Percentiles rank a stretch among this genome's conserved stretches.
These are phyloP conservation scores for Rhizopogon salebrosus DNA, from an alignment of 768 basidiomycete genomes.

Conservation along the genomic window DNA sequence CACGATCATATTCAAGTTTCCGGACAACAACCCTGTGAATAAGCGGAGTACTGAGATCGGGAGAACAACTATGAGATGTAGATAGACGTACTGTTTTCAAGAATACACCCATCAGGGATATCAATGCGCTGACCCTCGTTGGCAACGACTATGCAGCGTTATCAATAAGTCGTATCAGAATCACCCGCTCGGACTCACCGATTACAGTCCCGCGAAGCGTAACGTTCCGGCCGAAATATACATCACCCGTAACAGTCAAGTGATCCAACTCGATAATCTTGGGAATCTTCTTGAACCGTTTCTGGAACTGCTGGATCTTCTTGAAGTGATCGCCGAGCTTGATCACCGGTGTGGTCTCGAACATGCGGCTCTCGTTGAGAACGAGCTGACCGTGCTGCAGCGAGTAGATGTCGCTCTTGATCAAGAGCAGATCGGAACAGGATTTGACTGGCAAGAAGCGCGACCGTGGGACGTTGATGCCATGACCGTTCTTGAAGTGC, in stretches of 20 bases:
- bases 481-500: conserved; percentile 61
- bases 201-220: conserved; percentile 66
- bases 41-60: conserved; percentile 9
- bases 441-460: conserved; percentile 67
- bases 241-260: conserved; percentile 66
- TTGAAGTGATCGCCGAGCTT: conserved; percentile 78
- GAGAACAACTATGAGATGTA: not conserved
- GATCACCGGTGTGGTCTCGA: conserved; percentile 63
- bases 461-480: conserved; percentile 68
- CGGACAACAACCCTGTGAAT: conserved; percentile 55
- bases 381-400: conserved; percentile 65
- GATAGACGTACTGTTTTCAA: conserved; percentile 54
- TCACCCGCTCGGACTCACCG: conserved; percentile 19
- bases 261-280: conserved; percentile 71
- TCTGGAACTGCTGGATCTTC: conserved; percentile 68
- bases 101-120: conserved; percentile 68
- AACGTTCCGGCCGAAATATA: conserved; percentile 61
- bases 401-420: conserved; percentile 68
- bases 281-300: conserved; percentile 73
- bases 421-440: conserved; percentile 59
- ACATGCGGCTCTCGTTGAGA: conserved; percentile 54
- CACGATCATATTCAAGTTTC: conserved; percentile 72
- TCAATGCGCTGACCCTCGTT: conserved; percentile 73
- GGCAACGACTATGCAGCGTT: conserved; percentile 45
- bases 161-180: not conserved